Conservation (phyloP, 202 grass and related monocot species). For the Brachypodium distachyon region DNA sequence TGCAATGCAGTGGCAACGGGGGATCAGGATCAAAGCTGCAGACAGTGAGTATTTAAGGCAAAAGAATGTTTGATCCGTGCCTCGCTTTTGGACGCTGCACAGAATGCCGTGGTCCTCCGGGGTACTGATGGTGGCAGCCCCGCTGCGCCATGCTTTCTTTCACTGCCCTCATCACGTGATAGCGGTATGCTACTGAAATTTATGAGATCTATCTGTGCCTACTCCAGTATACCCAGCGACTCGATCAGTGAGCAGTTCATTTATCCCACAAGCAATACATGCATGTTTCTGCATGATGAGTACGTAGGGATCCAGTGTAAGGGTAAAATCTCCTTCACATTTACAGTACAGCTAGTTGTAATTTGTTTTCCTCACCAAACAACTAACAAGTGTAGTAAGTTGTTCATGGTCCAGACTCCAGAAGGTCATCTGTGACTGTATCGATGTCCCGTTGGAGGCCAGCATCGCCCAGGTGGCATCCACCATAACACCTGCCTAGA, state of each 20-base stretch:
- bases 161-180: constrained; percentile 31
- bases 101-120: constrained; percentile 5
- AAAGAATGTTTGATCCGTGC: background rate
- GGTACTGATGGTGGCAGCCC: background rate
- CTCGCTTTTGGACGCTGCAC: background rate
- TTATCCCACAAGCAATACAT: no score
- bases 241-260: no score
- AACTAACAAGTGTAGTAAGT: no score
- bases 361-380: no score
- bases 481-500: background rate
- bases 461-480: constrained; percentile 11
- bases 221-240: no score
- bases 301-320: no score
- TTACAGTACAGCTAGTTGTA: no score
- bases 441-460: constrained; percentile 10
- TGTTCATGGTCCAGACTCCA: background rate
- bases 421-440: background rate
- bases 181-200: background rate
- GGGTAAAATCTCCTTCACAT: no score
- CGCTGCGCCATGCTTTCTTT: constrained; percentile 6
- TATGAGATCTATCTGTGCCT: background rate
- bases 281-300: no score
- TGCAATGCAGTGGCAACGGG: background rate
- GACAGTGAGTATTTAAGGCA: constrained; percentile 1
- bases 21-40: background rate